Base-by-base conservation (phyloP, 225 moss, liverwort and hornwort species). In the Physcomitrellopsis africana region DNA sequence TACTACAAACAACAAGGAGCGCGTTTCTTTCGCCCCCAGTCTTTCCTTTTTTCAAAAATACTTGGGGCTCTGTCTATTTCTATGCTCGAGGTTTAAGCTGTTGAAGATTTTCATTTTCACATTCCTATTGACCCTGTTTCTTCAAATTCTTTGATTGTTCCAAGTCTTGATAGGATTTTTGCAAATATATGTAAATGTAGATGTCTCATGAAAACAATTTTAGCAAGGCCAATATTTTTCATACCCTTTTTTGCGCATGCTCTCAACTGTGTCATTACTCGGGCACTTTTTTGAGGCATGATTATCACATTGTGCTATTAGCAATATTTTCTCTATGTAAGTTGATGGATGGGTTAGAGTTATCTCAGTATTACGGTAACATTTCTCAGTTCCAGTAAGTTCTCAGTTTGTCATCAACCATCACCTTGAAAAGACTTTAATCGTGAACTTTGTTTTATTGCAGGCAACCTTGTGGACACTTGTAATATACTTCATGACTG, bases 1-100 rank as follows among this genome's bases (percentile, higher is more conserved):
- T 99, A 84, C 67, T 99, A 99, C 82, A 99, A 95, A 77, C 94
- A 99, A 57, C 89, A 85, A 75, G 89, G 82, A 58, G 90, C 89
- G 51, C 89, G 88, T 75, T 99, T 99, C 79, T 99, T 69, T 79
- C 94, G 97, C 19, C 93, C 97, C 76, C 81, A 83, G 14, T 85
- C 97, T 64, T 99, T 85, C 73, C 72, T 90, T 9, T 63, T 84
- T 19, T 93, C 93, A 23, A 99, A 95, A 72, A 8, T 95, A 61
- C 7, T 90, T 62, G 94, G 92, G 27, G 70, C 86, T 52, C 52
- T 93, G 19, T 93, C 94, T 18, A 82, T 82, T 51, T 76, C 92
- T 64, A 3, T 93, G 51, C 65, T 79, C 17, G 97, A 99, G 97
- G 96, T 97, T 89, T 17, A 54, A 69, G 46, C 66, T 63, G 46